phyloP scores from a whole-genome alignment of 345 rosid species.

The Acer saccharum region DNA sequence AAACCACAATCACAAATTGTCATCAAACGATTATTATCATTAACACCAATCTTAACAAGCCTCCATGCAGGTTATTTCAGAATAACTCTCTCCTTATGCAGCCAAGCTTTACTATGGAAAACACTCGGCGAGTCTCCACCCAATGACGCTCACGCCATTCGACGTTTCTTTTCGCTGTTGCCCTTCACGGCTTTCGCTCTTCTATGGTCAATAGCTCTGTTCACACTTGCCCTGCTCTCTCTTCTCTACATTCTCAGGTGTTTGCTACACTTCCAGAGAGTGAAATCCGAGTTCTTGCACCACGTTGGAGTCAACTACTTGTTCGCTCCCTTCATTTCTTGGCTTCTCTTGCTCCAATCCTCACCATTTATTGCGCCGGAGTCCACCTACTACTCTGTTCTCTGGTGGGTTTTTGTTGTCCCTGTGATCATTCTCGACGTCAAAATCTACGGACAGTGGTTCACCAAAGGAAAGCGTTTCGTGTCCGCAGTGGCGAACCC shows the following conservation, averaged over 20 bases:
- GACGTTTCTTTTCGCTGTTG: slow-evolving; percentile 27
- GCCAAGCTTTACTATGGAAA: slow-evolving; percentile 65
- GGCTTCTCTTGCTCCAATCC: slow-evolving; percentile 40
- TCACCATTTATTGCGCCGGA: slow-evolving; percentile 28
- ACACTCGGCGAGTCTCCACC: slow-evolving; percentile 32
- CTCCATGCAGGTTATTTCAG: slow-evolving; percentile 62
- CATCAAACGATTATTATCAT: slow-evolving; percentile 9
- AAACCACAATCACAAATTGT: not conserved
- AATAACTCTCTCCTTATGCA: slow-evolving; percentile 52
- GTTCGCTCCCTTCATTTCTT: slow-evolving; percentile 38
- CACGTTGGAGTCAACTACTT: slow-evolving; percentile 36
- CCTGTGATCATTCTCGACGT: slow-evolving; percentile 35
- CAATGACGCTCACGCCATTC: slow-evolving; percentile 26
- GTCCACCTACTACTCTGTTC: not conserved
- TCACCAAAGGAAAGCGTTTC: slow-evolving; percentile 40
- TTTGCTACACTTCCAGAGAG: slow-evolving; percentile 38
- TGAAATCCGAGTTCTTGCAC: slow-evolving; percentile 54
- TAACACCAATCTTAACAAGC: slow-evolving; percentile 22
- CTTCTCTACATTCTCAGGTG: slow-evolving; percentile 42
- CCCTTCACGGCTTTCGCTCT: slow-evolving; percentile 45
- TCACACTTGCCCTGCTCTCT: slow-evolving; percentile 39
- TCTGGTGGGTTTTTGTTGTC: slow-evolving; percentile 34
- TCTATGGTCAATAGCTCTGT: slow-evolving; percentile 49
- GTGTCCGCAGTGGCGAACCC: slow-evolving; percentile 36
- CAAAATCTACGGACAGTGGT: slow-evolving; percentile 42